Evolutionary conservation across 2,329 filamentous ascomycete species (phyloP), one percentile per base, ranked within the genome.

Genomic region (Cladorrhinum sp.): DNA sequence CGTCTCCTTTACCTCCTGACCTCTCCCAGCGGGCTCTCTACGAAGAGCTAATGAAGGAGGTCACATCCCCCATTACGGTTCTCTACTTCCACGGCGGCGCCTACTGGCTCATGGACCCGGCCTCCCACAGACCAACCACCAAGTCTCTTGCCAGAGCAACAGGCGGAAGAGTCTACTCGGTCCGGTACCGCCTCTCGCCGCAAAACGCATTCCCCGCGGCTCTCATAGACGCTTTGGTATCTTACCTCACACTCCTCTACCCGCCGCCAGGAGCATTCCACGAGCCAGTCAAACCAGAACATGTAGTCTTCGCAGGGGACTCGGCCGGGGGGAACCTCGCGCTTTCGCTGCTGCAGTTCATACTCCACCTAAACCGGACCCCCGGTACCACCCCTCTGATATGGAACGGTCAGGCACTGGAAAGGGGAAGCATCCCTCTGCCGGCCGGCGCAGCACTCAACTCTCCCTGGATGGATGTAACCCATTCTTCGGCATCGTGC

Each of bases 71-170:
- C 2, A 80, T 82, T 1, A 92, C 88, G 0, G 73, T 92, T 0
- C 76, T 93, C 20, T 92, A 91, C 72, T 83, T 93, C 67, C 89
- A 93, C 72, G 89, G 90, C 63, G 91, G 90, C 57, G 90, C 86
- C 3, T 90, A 89, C 75, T 92, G 80, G 65, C 80, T 92, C 25
- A 81, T 88, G 68, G 90, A 93, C 67, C 90, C 90, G 16, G 74
- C 80, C 1, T 86, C 85, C 0, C 87, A 92, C 68, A 83, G 91
- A 2, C 71, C 77, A 0, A 74, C 81, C 0, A 81, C 79, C 18
- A 83, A 82, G 61, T 83, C 80, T 55, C 75, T 93, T 13, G 88
- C 89, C 22, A 85, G 87, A 69, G 71, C 86, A 59, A 88, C 84
- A 0, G 82, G 83, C 23, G 89, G 90, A 1, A 81, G 88, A 6